Conservation (phyloP, 2,329 filamentous ascomycete genomes). For the Diaporthe caulivora region DNA sequence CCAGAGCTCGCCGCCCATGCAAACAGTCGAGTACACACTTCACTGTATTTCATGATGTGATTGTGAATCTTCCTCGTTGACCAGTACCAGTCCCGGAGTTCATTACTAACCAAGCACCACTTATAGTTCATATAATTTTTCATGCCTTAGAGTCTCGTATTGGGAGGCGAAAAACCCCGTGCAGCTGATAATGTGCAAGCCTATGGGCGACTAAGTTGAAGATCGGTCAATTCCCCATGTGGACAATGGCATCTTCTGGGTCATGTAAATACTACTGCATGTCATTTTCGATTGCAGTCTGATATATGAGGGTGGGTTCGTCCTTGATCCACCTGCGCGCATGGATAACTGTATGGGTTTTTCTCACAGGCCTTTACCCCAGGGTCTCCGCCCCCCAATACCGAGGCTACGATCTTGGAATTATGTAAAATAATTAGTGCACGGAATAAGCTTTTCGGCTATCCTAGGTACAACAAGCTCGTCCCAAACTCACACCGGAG, state of each 20-base stretch:
- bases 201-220: neutral
- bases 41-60: too few relatives aligned
- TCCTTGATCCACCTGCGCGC: neutral
- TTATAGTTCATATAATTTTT: too few relatives aligned
- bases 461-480: constrained; percentile 20
- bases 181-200: neutral
- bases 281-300: neutral
- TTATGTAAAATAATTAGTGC: constrained; percentile 27
- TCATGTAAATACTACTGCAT: too few relatives aligned
- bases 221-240: neutral
- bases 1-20: too few relatives aligned
- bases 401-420: neutral
- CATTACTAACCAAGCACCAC: too few relatives aligned
- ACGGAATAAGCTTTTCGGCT: constrained; percentile 18
- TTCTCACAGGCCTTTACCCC: neutral
- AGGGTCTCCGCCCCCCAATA: neutral
- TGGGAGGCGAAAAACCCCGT: neutral
- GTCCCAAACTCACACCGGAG: neutral
- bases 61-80: too few relatives aligned
- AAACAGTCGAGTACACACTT: too few relatives aligned
- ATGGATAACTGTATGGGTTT: neutral
- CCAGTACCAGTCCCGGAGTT: too few relatives aligned
- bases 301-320: neutral
- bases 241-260: too few relatives aligned
- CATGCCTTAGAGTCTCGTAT: neutral